Evolutionary conservation across 495 filamentous ascomycete genomes (phyloP), one percentile per base, ranked within the genome.

Genomic region (Chaetomium fimeti): DNA sequence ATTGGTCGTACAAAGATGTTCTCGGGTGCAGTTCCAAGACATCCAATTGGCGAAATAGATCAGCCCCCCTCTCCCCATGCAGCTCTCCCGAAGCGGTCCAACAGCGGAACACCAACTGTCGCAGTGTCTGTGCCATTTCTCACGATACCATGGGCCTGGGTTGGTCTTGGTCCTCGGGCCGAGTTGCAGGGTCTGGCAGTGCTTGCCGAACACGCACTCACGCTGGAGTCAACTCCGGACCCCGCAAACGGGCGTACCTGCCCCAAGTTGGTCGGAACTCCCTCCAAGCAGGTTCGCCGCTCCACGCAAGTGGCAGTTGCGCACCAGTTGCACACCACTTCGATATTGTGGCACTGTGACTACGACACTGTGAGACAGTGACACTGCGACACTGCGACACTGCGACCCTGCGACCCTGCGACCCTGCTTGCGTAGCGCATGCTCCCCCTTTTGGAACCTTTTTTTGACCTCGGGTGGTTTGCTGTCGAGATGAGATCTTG

Each of bases 151-250:
- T 29, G 52, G 27, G 15, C 52, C 29, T 55, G 52, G 52, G 27
- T 28, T 36, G 52, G 16, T 16, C 29, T 55, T 55, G 52, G 9
- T 28, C 5, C 20, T 58, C 56, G 56, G 56, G 20, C 56, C 56
- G 56, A 58, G 38, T 18, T n/a, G 25, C 25, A 29, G 25, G 49
- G 24, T 28, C 49, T 55, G 52, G 52, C 52, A 28, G 25, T 20
- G 15, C 51, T 18, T 36, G 28, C 53, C 16, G 53, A 38, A 22
- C 32, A 11, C n/a, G n/a, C n/a, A n/a, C n/a, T n/a, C n/a, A 36
- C 32, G 32, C 53, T 36, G 53, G 53, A 22, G 12, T 55, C 28
- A 55, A 20, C 53, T 55, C 53, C 53, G 53, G n/a, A 38, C 28
- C 53, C 53, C 32, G 16, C 53, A 29, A 53, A 43, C 40, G 40